Evolutionary conservation across 2,329 filamentous ascomycete species (phyloP).

Genomic region (Lasiodiplodia sp.): DNA sequence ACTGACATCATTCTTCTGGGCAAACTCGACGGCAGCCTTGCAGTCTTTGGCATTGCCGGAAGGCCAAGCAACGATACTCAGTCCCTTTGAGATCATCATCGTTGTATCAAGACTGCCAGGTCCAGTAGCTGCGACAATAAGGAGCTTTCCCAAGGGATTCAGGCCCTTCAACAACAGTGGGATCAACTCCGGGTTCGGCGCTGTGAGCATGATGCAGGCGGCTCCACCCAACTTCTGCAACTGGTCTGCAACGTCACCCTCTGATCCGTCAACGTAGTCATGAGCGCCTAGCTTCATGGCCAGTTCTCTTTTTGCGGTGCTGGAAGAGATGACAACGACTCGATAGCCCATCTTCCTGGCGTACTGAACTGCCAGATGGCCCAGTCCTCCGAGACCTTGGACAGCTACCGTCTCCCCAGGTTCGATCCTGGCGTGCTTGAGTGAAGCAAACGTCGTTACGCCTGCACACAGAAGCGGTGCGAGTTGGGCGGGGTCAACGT

Average conservation of each 20-base stretch:
- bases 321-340: slow-evolving; percentile 60
- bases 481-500: slow-evolving; percentile 54
- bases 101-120: slow-evolving; percentile 54
- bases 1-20: slow-evolving; percentile 55
- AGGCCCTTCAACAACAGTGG: slow-evolving; percentile 62
- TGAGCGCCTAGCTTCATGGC: slow-evolving; percentile 63
- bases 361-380: slow-evolving; percentile 63
- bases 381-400: slow-evolving; percentile 61
- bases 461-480: slow-evolving; percentile 57
- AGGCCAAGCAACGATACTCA: slow-evolving; percentile 62
- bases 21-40: slow-evolving; percentile 62
- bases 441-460: slow-evolving; percentile 61
- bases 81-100: slow-evolving; percentile 54
- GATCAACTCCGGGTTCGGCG: slow-evolving; percentile 66
- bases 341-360: slow-evolving; percentile 60
- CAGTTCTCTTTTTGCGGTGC: slow-evolving; percentile 60
- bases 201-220: slow-evolving; percentile 67
- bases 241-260: slow-evolving; percentile 57
- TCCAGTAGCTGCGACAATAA: slow-evolving; percentile 63
- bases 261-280: slow-evolving; percentile 63
- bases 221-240: slow-evolving; percentile 68
- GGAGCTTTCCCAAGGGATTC: slow-evolving; percentile 62
- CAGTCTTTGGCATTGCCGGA: slow-evolving; percentile 60
- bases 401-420: slow-evolving; percentile 58
- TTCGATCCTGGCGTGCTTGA: slow-evolving; percentile 56